Conservation (phyloP, 2,329 filamentous ascomycete species). For the Aureobasidium mangrovei region DNA sequence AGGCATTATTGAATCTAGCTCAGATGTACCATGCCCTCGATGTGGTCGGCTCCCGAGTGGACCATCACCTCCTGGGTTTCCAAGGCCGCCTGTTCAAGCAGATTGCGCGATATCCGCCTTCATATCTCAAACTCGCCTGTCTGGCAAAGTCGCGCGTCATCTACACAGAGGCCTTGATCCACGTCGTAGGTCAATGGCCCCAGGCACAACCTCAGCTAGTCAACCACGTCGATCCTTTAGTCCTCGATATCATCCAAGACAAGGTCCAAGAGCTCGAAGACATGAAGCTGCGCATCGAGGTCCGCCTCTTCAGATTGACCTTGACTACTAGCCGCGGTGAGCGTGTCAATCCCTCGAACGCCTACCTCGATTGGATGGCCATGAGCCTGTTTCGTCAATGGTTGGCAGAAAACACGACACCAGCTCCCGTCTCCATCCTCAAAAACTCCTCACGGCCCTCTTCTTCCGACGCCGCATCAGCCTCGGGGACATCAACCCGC, state of each 20-base stretch:
- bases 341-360: conserved; percentile 67
- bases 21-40: conserved; percentile 88
- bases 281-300: conserved; percentile 68
- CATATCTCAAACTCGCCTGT: conserved; percentile 82
- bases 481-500: conserved; percentile 1
- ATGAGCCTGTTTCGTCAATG: conserved; percentile 84
- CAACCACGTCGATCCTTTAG: conserved; percentile 60
- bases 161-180: conserved; percentile 72
- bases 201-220: conserved; percentile 68
- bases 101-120: conserved; percentile 90
- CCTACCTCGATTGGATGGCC: conserved; percentile 83
- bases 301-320: conserved; percentile 70
- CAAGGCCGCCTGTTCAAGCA: conserved; percentile 89
- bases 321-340: conserved; percentile 74
- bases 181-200: conserved; percentile 93
- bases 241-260: conserved; percentile 86
- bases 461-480: conserved; percentile 5
- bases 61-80: conserved; percentile 89
- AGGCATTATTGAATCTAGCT: conserved; percentile 77
- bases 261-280: conserved; percentile 90
- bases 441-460: conserved; percentile 22
- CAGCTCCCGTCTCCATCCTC: conserved; percentile 49
- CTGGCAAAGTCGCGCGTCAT: conserved; percentile 71
- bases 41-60: conserved; percentile 80
- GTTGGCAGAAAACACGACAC: conserved; percentile 82